A percentile compares a stretch with the other conserved stretches of the same genome.
Conservation (phyloP, 306 rosid species). For the Notholithocarpus densiflorus region DNA sequence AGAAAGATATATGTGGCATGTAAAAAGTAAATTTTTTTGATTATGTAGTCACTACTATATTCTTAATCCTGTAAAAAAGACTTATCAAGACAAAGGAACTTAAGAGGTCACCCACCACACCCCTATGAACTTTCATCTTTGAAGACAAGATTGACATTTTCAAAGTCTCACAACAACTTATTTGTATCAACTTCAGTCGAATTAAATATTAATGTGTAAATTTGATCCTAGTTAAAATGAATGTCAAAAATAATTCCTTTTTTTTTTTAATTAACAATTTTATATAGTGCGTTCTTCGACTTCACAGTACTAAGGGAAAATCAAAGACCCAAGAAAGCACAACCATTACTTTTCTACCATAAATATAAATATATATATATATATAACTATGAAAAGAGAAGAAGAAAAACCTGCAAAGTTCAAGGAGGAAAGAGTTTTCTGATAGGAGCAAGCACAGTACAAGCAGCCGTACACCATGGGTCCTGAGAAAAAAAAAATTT, state of each 20-base stretch:
- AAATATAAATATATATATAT: neutral
- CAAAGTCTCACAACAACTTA: too few species aligned
- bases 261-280: neutral
- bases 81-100: too few species aligned
- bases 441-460: conserved; percentile 72
- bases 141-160: too few species aligned
- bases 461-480: conserved; percentile 88
- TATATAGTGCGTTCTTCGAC: neutral
- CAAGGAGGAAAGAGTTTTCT: conserved; percentile 65
- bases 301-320: neutral
- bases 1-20: too few species aligned
- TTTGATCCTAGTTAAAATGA: neutral
- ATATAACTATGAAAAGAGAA: neutral
- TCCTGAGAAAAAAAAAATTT: conserved; percentile 32
- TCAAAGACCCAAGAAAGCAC: neutral
- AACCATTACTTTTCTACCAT: neutral
- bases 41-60: too few species aligned
- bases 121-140: too few species aligned
- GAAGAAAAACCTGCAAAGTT: conserved; percentile 64
- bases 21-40: too few species aligned
- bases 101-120: too few species aligned
- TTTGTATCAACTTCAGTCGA: too few species aligned
- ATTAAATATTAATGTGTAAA: too few species aligned
- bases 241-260: neutral
- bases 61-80: too few species aligned